Conservation (phyloP, 2,329 filamentous ascomycete genomes). For the Sporothrix sp. region DNA sequence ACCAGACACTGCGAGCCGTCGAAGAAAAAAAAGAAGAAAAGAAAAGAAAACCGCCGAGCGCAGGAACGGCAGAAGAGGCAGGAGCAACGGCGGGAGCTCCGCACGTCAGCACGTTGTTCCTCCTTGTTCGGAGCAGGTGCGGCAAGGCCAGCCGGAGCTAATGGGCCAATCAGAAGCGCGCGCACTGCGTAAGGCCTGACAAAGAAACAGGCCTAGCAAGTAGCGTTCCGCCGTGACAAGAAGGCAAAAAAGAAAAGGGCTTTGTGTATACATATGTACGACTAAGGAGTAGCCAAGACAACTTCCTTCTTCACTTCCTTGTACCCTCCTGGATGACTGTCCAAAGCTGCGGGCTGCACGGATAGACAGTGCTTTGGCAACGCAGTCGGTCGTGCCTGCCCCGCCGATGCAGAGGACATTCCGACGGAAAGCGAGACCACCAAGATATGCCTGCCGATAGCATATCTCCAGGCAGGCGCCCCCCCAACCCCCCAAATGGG, state of each 20-base stretch:
- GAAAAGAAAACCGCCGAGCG: background rate
- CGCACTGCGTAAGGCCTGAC: background rate
- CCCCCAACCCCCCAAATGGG: background rate
- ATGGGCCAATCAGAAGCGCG: background rate
- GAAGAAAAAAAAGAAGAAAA: too few species aligned
- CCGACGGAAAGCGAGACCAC: too few species aligned
- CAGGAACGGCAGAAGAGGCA: background rate
- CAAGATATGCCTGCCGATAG: background rate
- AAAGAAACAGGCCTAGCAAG: background rate
- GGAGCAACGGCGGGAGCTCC: background rate
- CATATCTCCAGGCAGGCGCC: background rate
- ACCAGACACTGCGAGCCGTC: too few species aligned
- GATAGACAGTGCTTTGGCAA: too few species aligned
- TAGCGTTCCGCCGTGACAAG: background rate
- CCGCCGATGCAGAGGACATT: too few species aligned
- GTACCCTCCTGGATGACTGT: too few species aligned
- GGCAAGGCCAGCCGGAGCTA: background rate
- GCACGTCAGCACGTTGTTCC: background rate
- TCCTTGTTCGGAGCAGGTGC: background rate
- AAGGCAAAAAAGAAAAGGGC: background rate
- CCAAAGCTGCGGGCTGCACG: too few species aligned
- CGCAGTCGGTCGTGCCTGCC: background rate
- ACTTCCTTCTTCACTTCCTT: too few species aligned
- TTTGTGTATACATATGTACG: too few species aligned
- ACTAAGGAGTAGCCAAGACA: too few species aligned